Conservation (phyloP, 1,284 basidiomycete species). For the Cutaneotrichosporon cavernicola region DNA sequence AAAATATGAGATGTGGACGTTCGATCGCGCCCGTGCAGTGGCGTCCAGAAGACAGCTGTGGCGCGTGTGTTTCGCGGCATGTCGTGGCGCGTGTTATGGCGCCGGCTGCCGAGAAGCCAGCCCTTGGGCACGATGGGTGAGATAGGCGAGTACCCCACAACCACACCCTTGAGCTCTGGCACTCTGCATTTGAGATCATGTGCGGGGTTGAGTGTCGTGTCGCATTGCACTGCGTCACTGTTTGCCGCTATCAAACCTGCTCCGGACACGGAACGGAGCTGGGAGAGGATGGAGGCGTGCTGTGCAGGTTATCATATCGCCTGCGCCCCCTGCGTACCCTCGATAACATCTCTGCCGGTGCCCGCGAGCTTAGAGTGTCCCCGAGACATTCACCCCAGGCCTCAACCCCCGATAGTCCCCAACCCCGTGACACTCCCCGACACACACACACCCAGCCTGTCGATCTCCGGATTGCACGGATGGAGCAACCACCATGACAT, state of each 20-base stretch:
- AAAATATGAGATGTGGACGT: neutral
- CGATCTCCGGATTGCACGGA: conserved; percentile 2
- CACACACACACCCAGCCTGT: neutral
- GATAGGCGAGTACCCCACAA: neutral
- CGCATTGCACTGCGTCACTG: too few species aligned
- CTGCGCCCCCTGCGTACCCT: too few species aligned
- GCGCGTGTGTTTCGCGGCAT: neutral
- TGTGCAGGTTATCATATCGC: neutral
- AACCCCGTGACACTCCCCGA: neutral
- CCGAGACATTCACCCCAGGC: too few species aligned
- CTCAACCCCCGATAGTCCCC: neutral
- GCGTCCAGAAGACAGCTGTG: neutral
- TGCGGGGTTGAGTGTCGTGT: neutral
- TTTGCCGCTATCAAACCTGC: neutral
- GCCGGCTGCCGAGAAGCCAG: neutral
- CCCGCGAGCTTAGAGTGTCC: too few species aligned
- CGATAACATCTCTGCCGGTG: too few species aligned
- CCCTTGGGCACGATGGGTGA: neutral
- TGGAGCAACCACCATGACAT: neutral
- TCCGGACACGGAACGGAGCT: neutral
- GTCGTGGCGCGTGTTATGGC: neutral
- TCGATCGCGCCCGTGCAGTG: conserved; percentile 1
- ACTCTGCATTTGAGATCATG: too few species aligned
- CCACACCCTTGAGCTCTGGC: too few species aligned
- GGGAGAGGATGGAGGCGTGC: neutral